phyloP scores from a whole-genome alignment of 2,329 filamentous ascomycete genomes.

The Xylariaceae sp. region DNA sequence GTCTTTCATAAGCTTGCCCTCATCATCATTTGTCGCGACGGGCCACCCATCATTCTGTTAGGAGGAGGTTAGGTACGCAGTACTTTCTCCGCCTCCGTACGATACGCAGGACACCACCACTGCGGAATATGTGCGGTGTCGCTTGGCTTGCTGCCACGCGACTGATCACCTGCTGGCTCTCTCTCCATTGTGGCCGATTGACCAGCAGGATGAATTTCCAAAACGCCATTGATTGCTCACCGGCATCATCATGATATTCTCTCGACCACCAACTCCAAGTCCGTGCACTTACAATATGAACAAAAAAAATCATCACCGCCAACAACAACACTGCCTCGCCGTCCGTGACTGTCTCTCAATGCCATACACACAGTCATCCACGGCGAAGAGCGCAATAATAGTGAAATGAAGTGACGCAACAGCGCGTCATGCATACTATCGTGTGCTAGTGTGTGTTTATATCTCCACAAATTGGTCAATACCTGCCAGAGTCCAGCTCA shows the following conservation, averaged over 20 bases:
- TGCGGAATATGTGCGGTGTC: slow-evolving; percentile 5
- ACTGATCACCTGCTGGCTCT: slow-evolving; percentile 19
- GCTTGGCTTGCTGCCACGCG: slow-evolving; percentile 21
- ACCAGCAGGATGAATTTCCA: slow-evolving; percentile 7
- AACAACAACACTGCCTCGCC: background rate
- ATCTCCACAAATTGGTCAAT: slow-evolving; percentile 19
- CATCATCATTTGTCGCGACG: background rate
- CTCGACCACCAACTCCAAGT: background rate
- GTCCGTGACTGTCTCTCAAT: background rate
- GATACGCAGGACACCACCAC: background rate
- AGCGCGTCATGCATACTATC: slow-evolving; percentile 15
- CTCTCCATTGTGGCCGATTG: slow-evolving; percentile 2
- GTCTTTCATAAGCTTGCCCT: slow-evolving; percentile 16
- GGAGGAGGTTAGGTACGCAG: background rate
- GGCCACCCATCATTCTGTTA: slow-evolving; percentile 11
- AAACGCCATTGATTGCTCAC: slow-evolving; percentile 4
- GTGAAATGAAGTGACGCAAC: slow-evolving; percentile 19
- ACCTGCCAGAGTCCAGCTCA: slow-evolving; percentile 12
- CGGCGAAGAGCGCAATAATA: slow-evolving; percentile 6
- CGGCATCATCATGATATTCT: slow-evolving; percentile 1
- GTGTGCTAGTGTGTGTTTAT: slow-evolving; percentile 1
- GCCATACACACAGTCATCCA: slow-evolving; percentile 1
- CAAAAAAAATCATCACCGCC: too few species aligned
- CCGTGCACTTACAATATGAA: too few species aligned
- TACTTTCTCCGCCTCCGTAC: background rate